Evolutionary conservation across 129 eudicot species (phyloP), one percentile per base, ranked within the genome.

Genomic region (Chrysanthemum lavandulifolium): DNA sequence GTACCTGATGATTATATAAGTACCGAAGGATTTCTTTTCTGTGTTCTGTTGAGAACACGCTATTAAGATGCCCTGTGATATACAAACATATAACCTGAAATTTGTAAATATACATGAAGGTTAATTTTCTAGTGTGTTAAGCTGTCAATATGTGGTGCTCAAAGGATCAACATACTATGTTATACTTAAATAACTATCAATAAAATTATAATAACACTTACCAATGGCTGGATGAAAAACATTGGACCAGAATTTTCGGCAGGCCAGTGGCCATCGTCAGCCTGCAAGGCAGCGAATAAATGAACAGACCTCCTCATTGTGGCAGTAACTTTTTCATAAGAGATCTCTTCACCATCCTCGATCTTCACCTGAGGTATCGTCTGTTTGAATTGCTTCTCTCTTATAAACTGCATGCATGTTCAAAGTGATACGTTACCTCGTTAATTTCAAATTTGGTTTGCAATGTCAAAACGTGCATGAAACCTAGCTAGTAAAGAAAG

Each of bases 201-300:
- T 61, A 10, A 5, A 1, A 13, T 1, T 1, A 21, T 21, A 21
- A 19, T 49, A 48, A 25, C 29, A 65, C 65, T 72, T 10, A 86
- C 92, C 82, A 84, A 55, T 11, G 92, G 92, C 43, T 89, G 96
- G 16, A 84, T 85, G 59, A 89, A 89, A 71, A 59, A 89, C 70
- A 82, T 57, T 2, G 88, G 84, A 62, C 92, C 96, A 18, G 92
- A 81, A 63, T 82, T 84, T 76, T 87, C 92, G 0, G 96, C 90
- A 1, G 96, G 92, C 96, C 96, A 89, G 21, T 19, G 21, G 21
- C 21, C 21, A 19, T 19, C 21, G 21, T 19, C 21, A 19, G 21
- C 21, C 21, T 90, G 96, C 74, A 90, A 68, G 57, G 90, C 93
- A 7, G 88, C 58, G 49, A 81, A 84, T 69, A 80, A 90, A 40